phyloP scores from a whole-genome alignment of 139 green algal genomes.

The Spirogloea muscicola region DNA sequence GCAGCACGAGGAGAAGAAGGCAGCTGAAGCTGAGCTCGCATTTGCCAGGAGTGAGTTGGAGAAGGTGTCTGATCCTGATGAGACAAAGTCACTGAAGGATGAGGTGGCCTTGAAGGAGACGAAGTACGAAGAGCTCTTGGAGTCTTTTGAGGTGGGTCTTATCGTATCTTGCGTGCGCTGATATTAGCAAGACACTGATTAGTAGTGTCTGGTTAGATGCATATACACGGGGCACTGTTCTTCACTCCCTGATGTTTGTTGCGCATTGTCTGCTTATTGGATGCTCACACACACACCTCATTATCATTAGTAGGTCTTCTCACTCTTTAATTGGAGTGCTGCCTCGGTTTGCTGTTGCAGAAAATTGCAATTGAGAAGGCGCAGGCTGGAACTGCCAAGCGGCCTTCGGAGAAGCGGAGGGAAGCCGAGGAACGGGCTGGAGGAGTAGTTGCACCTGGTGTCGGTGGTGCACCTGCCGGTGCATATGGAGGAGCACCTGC shows the following conservation, averaged over 20 bases:
- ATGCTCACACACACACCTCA: not conserved
- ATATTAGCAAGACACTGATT: not conserved
- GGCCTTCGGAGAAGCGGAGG: constrained; percentile 3
- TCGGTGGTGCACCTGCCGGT: not conserved
- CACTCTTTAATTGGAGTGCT: not conserved
- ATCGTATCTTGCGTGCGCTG: not conserved
- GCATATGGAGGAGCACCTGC: not conserved
- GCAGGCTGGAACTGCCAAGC: constrained; percentile 7
- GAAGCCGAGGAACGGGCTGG: not conserved
- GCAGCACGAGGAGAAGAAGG: constrained; percentile 47
- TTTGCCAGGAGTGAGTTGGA: constrained; percentile 44
- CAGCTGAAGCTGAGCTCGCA: constrained; percentile 36
- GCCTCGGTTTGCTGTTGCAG: not conserved
- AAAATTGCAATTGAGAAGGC: constrained; percentile 40
- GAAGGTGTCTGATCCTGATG: constrained; percentile 13
- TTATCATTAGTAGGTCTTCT: not conserved
- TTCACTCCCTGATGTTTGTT: constrained; percentile 12
- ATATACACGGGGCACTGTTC: constrained; percentile 3
- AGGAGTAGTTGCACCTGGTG: not conserved
- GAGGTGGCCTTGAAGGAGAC: constrained; percentile 37
- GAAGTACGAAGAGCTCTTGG: constrained; percentile 40
- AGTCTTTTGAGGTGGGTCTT: constrained; percentile 37
- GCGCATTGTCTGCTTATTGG: not conserved
- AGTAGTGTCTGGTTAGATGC: not conserved
- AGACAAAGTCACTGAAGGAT: constrained; percentile 33